Evolutionary conservation across 2,329 filamentous ascomycete genomes (phyloP).

Genomic region (Penicillium sp.): DNA sequence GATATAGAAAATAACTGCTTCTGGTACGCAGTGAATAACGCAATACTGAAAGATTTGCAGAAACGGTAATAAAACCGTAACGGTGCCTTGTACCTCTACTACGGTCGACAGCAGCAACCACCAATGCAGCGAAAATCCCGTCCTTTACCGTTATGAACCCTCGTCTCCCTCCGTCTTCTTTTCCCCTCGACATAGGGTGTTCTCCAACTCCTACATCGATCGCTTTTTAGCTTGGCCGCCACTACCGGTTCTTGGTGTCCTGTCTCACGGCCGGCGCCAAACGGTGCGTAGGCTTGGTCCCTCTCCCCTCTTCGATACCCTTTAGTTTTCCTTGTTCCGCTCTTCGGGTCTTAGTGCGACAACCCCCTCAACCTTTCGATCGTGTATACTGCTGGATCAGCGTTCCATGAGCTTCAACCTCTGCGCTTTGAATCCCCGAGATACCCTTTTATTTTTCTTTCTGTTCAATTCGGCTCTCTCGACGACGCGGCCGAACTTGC

Average conservation of each 20-base stretch:
- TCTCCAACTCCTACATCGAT: conserved; percentile 32
- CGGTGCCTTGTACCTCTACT: conserved; percentile 12
- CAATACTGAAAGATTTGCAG: neutral
- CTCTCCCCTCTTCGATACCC: conserved; percentile 21
- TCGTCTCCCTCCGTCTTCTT: conserved; percentile 15
- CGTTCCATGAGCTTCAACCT: conserved; percentile 20
- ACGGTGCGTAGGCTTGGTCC: conserved; percentile 44
- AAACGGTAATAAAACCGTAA: conserved; percentile 3
- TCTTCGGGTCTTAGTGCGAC: conserved; percentile 7
- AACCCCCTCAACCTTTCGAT: conserved; percentile 3
- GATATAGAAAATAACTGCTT: too few relatives aligned
- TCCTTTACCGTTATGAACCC: conserved; percentile 20
- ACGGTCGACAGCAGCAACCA: conserved; percentile 15
- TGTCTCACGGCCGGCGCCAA: conserved; percentile 44
- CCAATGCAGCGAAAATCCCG: conserved; percentile 22
- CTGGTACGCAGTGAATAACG: too few relatives aligned
- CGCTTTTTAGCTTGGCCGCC: conserved; percentile 39
- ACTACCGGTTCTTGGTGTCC: conserved; percentile 44
- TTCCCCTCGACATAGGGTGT: conserved; percentile 19
- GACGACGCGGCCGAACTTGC: conserved; percentile 28
- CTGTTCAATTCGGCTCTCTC: conserved; percentile 24
- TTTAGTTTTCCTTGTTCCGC: conserved; percentile 16
- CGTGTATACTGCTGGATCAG: conserved; percentile 16
- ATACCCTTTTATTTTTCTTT: conserved; percentile 33
- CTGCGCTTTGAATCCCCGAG: conserved; percentile 27